These are phyloP conservation scores for Coniella lustricola DNA, from an alignment of 2,329 filamentous ascomycete genomes.

Conservation along the genomic window DNA sequence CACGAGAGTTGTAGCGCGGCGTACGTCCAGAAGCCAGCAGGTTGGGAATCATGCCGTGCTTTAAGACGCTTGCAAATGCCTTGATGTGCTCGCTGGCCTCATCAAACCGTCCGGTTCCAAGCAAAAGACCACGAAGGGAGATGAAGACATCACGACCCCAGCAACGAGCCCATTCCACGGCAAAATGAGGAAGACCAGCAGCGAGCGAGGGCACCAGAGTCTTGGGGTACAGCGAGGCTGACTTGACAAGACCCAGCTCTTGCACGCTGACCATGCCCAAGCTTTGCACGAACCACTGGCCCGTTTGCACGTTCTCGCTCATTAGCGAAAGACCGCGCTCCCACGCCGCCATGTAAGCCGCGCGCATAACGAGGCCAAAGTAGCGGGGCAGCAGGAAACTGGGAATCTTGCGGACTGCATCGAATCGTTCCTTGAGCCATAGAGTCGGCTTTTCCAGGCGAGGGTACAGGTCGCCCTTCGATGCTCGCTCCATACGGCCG, in stretches of 20 bases:
- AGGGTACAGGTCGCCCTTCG: constrained; percentile 54
- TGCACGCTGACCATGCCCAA: constrained; percentile 89
- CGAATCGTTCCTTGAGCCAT: constrained; percentile 81
- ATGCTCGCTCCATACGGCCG: constrained; percentile 66
- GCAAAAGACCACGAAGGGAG: constrained; percentile 81
- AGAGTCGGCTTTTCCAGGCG: constrained; percentile 57
- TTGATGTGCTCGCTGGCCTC: constrained; percentile 92
- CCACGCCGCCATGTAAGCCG: constrained; percentile 78
- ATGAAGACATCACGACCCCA: constrained; percentile 99
- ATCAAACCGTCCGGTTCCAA: constrained; percentile 79
- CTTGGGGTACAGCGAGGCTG: constrained; percentile 81
- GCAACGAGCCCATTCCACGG: constrained; percentile 88
- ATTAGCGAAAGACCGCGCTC: constrained; percentile 74
- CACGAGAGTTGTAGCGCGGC: constrained; percentile 90
- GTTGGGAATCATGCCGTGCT: constrained; percentile 98
- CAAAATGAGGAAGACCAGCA: constrained; percentile 89
- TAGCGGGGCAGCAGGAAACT: constrained; percentile 88
- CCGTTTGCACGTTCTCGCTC: constrained; percentile 66
- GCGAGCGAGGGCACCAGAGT: constrained; percentile 81
- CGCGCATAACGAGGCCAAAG: constrained; percentile 82
- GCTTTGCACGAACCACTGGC: constrained; percentile 83
- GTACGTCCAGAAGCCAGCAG: constrained; percentile 77
- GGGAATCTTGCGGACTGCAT: constrained; percentile 77
- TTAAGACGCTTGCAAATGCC: constrained; percentile 90
- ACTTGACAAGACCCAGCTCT: constrained; percentile 81